These are phyloP conservation scores for Tolypocladium tundrense DNA, from an alignment of 2,329 filamentous ascomycete genomes.

Conservation along the genomic window DNA sequence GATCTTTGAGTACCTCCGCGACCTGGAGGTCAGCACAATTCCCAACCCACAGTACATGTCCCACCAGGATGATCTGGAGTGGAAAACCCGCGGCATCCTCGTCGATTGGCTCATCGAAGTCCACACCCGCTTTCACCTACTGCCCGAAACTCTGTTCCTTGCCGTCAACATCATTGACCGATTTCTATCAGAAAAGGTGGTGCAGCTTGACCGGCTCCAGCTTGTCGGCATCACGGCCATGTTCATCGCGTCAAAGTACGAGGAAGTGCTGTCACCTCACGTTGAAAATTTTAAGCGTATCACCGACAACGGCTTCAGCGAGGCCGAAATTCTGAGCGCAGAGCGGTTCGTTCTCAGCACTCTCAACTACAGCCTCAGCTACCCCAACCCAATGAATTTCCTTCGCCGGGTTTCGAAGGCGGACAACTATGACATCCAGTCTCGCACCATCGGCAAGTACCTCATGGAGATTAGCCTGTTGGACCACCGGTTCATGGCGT, in stretches of 20 bases:
- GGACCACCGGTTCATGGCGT: constrained; percentile 87
- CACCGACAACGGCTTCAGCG: constrained; percentile 90
- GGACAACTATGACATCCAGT: constrained; percentile 98
- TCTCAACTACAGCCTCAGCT: constrained; percentile 93
- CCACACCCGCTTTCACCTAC: constrained; percentile 88
- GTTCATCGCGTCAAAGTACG: constrained; percentile 99
- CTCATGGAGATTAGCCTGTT: constrained; percentile 93
- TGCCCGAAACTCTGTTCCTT: constrained; percentile 93
- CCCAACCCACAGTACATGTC: constrained; percentile 94
- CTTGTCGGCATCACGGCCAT: constrained; percentile 96
- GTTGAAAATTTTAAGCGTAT: constrained; percentile 96
- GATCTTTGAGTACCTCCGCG: constrained; percentile 90
- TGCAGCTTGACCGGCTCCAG: constrained; percentile 91
- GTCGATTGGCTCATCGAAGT: constrained; percentile 98
- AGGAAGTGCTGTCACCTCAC: constrained; percentile 93
- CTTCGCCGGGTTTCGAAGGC: constrained; percentile 96
- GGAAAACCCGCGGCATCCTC: constrained; percentile 96
- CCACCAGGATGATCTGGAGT: constrained; percentile 88
- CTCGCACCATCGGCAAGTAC: constrained; percentile 93
- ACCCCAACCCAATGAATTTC: constrained; percentile 99
- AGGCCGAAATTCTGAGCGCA: constrained; percentile 92
- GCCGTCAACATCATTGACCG: constrained; percentile 98
- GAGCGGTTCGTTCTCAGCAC: constrained; percentile 88
- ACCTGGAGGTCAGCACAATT: constrained; percentile 67
- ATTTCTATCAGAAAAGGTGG: constrained; percentile 90